phyloP scores from a whole-genome alignment of 2,329 filamentous ascomycete species.

The Triangularia verruculosa region DNA sequence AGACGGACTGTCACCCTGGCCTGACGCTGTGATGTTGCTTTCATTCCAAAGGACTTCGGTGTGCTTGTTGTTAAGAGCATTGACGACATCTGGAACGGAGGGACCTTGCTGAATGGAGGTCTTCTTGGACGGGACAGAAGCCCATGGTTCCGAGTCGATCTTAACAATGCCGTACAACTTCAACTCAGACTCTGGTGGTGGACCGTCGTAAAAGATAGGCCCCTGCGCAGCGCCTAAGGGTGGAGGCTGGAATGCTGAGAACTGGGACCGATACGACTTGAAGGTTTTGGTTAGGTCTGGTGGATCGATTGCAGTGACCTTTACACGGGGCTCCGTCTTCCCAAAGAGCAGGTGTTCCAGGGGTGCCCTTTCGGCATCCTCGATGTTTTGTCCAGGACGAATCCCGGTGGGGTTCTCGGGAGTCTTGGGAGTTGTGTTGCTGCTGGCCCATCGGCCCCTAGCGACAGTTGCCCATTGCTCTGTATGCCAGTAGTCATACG shows the following conservation, averaged over 20 bases:
- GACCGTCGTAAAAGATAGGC: constrained; percentile 35
- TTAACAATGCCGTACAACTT: constrained; percentile 35
- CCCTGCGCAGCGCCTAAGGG: constrained; percentile 17
- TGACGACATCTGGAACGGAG: constrained; percentile 14
- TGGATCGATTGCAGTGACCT: constrained; percentile 46
- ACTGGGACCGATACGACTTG: constrained; percentile 37
- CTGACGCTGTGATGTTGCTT: constrained; percentile 14
- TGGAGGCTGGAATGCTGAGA: constrained; percentile 28
- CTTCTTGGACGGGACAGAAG: background rate
- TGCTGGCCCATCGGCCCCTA: constrained; percentile 35
- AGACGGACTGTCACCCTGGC: constrained; percentile 13
- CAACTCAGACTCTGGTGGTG: constrained; percentile 37
- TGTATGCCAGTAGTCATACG: constrained; percentile 9
- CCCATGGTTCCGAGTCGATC: constrained; percentile 30
- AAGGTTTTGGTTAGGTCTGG: constrained; percentile 54
- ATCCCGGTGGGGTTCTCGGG: constrained; percentile 36
- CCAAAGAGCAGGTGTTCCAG: constrained; percentile 44
- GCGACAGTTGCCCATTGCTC: constrained; percentile 10
- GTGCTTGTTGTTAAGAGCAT: constrained; percentile 22
- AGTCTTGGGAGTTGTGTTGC: constrained; percentile 35
- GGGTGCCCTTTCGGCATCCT: constrained; percentile 44
- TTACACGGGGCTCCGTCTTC: background rate
- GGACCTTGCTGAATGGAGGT: constrained; percentile 14
- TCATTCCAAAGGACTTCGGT: constrained; percentile 26
- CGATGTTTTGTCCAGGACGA: constrained; percentile 42